Base-by-base conservation (phyloP, 1,284 basidiomycete genomes). In the Boletus mariae region DNA sequence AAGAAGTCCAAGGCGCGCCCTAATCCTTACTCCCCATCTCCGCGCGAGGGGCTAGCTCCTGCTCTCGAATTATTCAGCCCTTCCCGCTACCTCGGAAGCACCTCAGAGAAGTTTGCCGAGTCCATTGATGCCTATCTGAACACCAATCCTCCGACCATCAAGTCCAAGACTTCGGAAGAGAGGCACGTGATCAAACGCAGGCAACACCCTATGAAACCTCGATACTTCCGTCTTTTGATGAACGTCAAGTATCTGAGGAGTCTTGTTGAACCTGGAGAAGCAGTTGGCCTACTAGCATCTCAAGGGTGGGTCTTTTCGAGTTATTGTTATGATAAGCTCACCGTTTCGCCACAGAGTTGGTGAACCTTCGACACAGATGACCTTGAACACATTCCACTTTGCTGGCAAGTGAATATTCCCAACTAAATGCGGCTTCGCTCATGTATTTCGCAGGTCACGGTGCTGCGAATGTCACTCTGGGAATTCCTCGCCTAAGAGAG, bases 341-440 rank as follows among this genome's bases (percentile, higher is more conserved):
- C 38, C 23, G 38, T 47, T 46, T 5, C 1, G 17, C 47, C 53
- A 13, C 58, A 94, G 94, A 76, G 85, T 99, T 45, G 97, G 97
- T 56, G 97, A 99, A 72, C 97, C 97, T 4, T 99, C 97, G 25
- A 99, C 97, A 1, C 97, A 99, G 71, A 99, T 99, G 97, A 99
- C 97, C 29, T 76, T 99, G 61, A 99, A 99, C 72, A 99, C 97
- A 9, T 99, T 99, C 85, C 97, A 99, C 78, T 98, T 99, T 70
- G 94, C 94, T 59, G 93, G 91, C 84, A 69, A 63, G 81, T 69
- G 48, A 12, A 45, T 48, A 31, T 15, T 15, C 6, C 45, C 20
- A 3, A 31, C 46, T 9, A 23, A 3, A 7, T 12, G 13, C 17
- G 7, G 11, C 15, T 38, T 54, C 13, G 15, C 54, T 49, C 50